Evolutionary conservation across 345 rosid genomes (phyloP).

Genomic region (Gossypium turneri): DNA sequence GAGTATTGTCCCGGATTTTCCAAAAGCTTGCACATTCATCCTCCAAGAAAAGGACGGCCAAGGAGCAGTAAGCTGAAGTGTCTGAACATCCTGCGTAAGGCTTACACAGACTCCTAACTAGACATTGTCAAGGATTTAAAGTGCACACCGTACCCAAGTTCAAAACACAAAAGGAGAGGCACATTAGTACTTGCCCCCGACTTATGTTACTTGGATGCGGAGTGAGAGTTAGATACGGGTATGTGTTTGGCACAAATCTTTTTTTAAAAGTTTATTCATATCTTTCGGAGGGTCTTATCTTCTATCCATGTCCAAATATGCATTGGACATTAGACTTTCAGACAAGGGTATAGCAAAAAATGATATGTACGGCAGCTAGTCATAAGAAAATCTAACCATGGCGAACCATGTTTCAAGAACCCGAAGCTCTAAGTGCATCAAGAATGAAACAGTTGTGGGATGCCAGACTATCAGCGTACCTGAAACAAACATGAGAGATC

Average conservation of each 20-base stretch:
- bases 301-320: neutral
- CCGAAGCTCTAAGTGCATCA: neutral
- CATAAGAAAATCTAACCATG: neutral
- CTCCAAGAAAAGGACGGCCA: neutral
- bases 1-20: neutral
- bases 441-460: neutral
- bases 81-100: neutral
- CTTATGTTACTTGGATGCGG: neutral
- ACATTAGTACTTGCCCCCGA: neutral
- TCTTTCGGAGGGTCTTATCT: neutral
- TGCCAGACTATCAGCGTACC: conserved; percentile 34
- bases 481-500: conserved; percentile 91
- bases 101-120: neutral
- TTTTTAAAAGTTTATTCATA: neutral
- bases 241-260: neutral
- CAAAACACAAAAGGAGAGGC: neutral
- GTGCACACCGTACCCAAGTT: neutral
- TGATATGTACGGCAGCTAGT: neutral
- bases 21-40: neutral
- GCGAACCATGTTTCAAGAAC: neutral
- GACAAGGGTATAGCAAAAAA: neutral
- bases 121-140: neutral
- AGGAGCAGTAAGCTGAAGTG: neutral
- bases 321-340: neutral
- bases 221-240: neutral